These are phyloP conservation scores for Rhizophora apiculata DNA, from an alignment of 345 rosid genomes.

Conservation along the genomic window DNA sequence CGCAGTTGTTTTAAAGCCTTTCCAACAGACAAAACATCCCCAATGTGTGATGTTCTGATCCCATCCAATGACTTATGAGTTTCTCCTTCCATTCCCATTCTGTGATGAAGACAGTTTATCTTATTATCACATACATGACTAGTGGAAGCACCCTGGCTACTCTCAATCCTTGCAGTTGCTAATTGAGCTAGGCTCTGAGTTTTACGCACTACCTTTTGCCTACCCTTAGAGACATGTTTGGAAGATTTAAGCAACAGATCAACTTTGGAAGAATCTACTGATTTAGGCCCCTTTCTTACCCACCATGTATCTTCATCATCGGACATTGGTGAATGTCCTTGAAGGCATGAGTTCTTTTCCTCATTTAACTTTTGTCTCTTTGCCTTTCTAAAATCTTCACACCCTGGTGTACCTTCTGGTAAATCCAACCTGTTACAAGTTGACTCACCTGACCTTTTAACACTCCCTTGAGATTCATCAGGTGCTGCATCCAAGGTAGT, in stretches of 20 bases:
- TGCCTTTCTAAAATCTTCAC: slow-evolving; percentile 85
- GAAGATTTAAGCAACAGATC: slow-evolving; percentile 60
- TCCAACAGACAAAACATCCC: slow-evolving; percentile 66
- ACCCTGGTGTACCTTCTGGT: slow-evolving; percentile 67
- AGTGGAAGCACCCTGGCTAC: slow-evolving; percentile 96
- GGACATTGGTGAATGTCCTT: slow-evolving; percentile 60
- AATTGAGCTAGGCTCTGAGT: slow-evolving; percentile 88
- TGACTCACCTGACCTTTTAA: slow-evolving; percentile 52
- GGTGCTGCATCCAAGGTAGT: slow-evolving; percentile 39
- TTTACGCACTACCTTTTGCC: slow-evolving; percentile 83
- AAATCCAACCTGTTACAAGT: slow-evolving; percentile 15
- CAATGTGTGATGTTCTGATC: slow-evolving; percentile 38
- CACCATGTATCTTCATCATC: slow-evolving; percentile 97
- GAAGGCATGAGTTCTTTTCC: slow-evolving; percentile 59
- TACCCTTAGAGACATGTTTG: slow-evolving; percentile 74
- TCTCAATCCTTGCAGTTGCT: slow-evolving; percentile 92
- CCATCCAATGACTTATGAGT: slow-evolving; percentile 51
- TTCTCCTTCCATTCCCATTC: slow-evolving; percentile 62
- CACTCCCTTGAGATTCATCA: slow-evolving; percentile 70
- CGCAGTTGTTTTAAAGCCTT: slow-evolving; percentile 69
- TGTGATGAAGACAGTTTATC: slow-evolving; percentile 65
- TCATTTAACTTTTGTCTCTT: slow-evolving; percentile 44
- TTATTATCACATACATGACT: slow-evolving; percentile 79
- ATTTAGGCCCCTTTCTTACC: slow-evolving; percentile 70
- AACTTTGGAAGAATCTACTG: slow-evolving; percentile 51